phyloP scores from a whole-genome alignment of 2,329 filamentous ascomycete species.

The Waltergamsia citrina region DNA sequence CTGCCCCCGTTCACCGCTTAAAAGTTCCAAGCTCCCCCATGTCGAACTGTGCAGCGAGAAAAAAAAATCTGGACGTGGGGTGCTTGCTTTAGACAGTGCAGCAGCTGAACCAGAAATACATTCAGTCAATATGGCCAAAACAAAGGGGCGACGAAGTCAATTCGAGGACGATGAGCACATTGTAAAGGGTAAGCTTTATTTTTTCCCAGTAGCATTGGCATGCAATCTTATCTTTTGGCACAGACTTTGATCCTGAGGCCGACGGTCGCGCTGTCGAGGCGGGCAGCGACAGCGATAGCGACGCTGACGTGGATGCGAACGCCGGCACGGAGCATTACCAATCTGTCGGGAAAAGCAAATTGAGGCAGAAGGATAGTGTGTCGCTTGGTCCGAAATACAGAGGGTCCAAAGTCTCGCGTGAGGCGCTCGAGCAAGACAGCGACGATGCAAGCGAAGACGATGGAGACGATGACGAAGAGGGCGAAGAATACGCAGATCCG shows the following conservation, averaged over 20 bases:
- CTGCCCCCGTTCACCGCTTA: conserved; percentile 40
- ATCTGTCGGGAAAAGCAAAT: conserved; percentile 71
- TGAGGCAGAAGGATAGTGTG: conserved; percentile 62
- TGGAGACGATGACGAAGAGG: conserved; percentile 28
- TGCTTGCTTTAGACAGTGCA: not conserved
- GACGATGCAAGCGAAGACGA: conserved; percentile 40
- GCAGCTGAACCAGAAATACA: not conserved
- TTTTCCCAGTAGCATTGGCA: not conserved
- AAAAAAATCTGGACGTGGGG: conserved; percentile 24
- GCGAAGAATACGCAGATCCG: conserved; percentile 47
- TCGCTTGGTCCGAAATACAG: conserved; percentile 71
- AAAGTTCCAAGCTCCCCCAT: conserved; percentile 26
- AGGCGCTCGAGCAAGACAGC: conserved; percentile 50
- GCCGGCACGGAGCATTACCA: conserved; percentile 82
- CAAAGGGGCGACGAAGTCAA: conserved; percentile 46
- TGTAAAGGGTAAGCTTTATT: conserved; percentile 43
- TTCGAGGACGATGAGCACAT: conserved; percentile 55
- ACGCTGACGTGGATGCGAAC: conserved; percentile 38
- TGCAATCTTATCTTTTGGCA: conserved; percentile 6
- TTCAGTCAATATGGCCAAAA: conserved; percentile 34
- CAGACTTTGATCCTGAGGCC: conserved; percentile 77
- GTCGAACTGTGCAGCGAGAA: conserved; percentile 5
- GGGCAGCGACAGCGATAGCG: conserved; percentile 42
- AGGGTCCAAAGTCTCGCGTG: conserved; percentile 65
- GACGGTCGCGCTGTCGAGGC: conserved; percentile 46